Evolutionary conservation across 2,329 filamentous ascomycete genomes (phyloP).

Genomic region (Aspergillus piperis): DNA sequence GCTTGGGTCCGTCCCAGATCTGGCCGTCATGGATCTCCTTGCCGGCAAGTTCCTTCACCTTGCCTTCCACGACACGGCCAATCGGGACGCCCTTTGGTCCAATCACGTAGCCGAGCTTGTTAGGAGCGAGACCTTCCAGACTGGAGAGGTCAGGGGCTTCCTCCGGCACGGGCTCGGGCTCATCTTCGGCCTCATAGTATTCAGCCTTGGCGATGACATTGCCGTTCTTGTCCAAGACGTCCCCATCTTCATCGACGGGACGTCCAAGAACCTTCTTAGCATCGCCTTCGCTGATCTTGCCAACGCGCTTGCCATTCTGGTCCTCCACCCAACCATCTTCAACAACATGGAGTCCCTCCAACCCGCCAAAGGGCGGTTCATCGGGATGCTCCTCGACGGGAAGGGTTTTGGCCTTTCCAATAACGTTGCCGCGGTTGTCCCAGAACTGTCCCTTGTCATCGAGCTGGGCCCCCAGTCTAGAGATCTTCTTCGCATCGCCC

Average conservation of each 20-base stretch:
- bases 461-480: slow-evolving; percentile 38
- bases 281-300: slow-evolving; percentile 59
- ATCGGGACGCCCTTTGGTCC: slow-evolving; percentile 56
- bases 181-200: slow-evolving; percentile 49
- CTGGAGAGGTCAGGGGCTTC: slow-evolving; percentile 54
- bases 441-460: slow-evolving; percentile 66
- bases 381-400: slow-evolving; percentile 41
- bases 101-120: slow-evolving; percentile 62
- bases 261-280: slow-evolving; percentile 61
- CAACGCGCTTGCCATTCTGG: slow-evolving; percentile 50
- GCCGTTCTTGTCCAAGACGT: slow-evolving; percentile 62
- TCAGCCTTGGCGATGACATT: slow-evolving; percentile 63
- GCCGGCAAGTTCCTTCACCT: slow-evolving; percentile 57
- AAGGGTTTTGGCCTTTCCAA: slow-evolving; percentile 58
- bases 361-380: slow-evolving; percentile 48
- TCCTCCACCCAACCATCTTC: slow-evolving; percentile 53
- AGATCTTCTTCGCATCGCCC: slow-evolving; percentile 65
- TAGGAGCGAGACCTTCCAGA: slow-evolving; percentile 56
- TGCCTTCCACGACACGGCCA: slow-evolving; percentile 58
- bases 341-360: slow-evolving; percentile 50
- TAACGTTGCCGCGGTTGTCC: slow-evolving; percentile 63
- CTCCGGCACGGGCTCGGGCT: slow-evolving; percentile 46
- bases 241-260: slow-evolving; percentile 62
- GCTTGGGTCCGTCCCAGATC: slow-evolving; percentile 59
- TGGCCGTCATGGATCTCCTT: slow-evolving; percentile 59